Conservation (phyloP, 768 basidiomycete species). For the Kwoniella bestiolae region DNA sequence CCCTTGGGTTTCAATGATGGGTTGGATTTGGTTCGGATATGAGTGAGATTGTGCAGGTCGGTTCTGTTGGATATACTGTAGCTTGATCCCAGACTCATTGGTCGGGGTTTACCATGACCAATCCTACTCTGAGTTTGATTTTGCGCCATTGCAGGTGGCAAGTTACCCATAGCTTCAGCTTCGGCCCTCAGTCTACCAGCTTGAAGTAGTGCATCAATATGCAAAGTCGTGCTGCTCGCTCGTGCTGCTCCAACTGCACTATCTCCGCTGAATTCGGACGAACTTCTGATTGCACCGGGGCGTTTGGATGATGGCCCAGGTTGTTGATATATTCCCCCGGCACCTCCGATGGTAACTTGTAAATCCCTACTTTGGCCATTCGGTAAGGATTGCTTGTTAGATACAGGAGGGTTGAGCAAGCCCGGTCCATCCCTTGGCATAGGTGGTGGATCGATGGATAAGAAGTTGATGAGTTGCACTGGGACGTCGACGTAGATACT, state of each 20-base stretch:
- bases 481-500: constrained; percentile 75
- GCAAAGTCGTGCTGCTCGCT: constrained; percentile 46
- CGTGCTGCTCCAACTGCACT: constrained; percentile 27
- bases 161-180: constrained; percentile 24
- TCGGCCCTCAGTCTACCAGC: constrained; percentile 39
- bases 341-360: constrained; percentile 11
- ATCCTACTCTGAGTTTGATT: not conserved
- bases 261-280: constrained; percentile 19
- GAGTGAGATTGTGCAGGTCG: constrained; percentile 6
- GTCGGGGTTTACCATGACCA: constrained; percentile 18
- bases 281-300: not conserved
- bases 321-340: constrained; percentile 21
- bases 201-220: constrained; percentile 42
- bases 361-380: not conserved
- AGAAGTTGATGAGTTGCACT: constrained; percentile 75
- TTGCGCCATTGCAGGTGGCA: constrained; percentile 1
- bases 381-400: not conserved
- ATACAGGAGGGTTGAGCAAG: constrained; percentile 3
- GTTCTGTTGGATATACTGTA: constrained; percentile 27
- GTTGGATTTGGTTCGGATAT: constrained; percentile 20
- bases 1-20: constrained; percentile 31
- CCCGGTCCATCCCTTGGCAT: constrained; percentile 45
- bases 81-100: constrained; percentile 36
- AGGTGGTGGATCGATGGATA: constrained; percentile 82
- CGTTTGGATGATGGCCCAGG: not conserved